These are phyloP conservation scores for Neonectria ditissima DNA, from an alignment of 2,329 filamentous ascomycete species.

Conservation along the genomic window DNA sequence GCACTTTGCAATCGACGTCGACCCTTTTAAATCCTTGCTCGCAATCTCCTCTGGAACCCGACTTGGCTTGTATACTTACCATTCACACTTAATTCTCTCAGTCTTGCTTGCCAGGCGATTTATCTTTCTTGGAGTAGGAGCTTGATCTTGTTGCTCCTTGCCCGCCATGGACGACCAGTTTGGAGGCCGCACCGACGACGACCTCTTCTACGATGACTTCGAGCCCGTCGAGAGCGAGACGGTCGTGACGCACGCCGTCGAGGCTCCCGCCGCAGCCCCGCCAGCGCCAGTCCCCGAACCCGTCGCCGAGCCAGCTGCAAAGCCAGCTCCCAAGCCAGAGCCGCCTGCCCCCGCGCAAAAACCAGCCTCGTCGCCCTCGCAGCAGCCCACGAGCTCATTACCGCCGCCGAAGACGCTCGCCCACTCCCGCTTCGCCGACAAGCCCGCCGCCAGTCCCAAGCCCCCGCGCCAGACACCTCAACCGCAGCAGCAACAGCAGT, in stretches of 20 bases:
- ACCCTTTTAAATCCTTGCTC: constrained; percentile 9
- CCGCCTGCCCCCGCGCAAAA: constrained; percentile 25
- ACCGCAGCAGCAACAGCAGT: constrained; percentile 31
- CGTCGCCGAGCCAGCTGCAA: constrained; percentile 19
- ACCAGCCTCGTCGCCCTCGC: constrained; percentile 23
- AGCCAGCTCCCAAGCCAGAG: constrained; percentile 25
- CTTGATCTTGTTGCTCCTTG: not conserved
- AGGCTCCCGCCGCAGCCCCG: constrained; percentile 20
- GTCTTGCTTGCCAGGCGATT: not conserved
- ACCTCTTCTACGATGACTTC: constrained; percentile 72
- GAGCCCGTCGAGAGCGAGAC: constrained; percentile 62
- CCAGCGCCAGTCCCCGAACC: constrained; percentile 32
- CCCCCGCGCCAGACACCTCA: constrained; percentile 36
- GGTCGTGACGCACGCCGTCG: constrained; percentile 41
- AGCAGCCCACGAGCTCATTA: constrained; percentile 16
- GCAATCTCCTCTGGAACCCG: not conserved
- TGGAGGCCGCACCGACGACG: constrained; percentile 70
- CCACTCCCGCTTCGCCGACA: constrained; percentile 50
- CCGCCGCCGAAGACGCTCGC: constrained; percentile 44
- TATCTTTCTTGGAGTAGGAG: not conserved
- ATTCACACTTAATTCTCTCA: not conserved
- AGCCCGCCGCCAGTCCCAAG: constrained; percentile 36
- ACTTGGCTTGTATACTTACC: not conserved
- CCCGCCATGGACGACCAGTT: constrained; percentile 70
- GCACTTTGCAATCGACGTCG: constrained; percentile 1